Percentiles rank a stretch among this genome's conserved stretches.
Conservation (phyloP, 805 yeast species). For the Monosporozyma solicola region DNA sequence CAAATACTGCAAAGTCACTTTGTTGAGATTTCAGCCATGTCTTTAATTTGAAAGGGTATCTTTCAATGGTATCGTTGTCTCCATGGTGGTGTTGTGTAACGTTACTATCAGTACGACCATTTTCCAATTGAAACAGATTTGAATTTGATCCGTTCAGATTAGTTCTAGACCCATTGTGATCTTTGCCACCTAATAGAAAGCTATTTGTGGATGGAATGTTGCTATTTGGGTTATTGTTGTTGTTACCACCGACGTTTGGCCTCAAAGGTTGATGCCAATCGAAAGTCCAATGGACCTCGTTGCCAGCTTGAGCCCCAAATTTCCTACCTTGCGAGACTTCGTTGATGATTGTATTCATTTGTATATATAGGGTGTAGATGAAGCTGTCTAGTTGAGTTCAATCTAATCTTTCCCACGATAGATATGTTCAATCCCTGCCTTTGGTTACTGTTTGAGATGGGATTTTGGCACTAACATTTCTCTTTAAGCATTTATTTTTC, state of each 20-base stretch:
- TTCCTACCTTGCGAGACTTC: slow-evolving; percentile 18
- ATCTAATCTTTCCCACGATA: too few relatives aligned
- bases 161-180: not conserved
- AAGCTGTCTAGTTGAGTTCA: not conserved
- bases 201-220: not conserved
- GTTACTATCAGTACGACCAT: not conserved
- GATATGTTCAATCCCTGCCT: not conserved
- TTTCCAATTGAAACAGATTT: slow-evolving; percentile 1
- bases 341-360: slow-evolving; percentile 16
- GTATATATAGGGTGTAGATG: not conserved
- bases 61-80: slow-evolving; percentile 7
- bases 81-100: not conserved
- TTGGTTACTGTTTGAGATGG: not conserved
- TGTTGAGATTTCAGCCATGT: slow-evolving; percentile 17
- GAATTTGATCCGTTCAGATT: not conserved
- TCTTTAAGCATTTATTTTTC: not conserved
- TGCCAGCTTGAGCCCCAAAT: slow-evolving; percentile 6
- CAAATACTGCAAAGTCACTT: not conserved
- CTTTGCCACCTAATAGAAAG: not conserved
- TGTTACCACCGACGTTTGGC: slow-evolving; percentile 3
- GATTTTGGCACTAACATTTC: not conserved
- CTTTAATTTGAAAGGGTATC: slow-evolving; percentile 17
- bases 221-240: slow-evolving; percentile 2
- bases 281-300: slow-evolving; percentile 26
- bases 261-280: slow-evolving; percentile 25